Base-by-base conservation (phyloP, 768 basidiomycete genomes). In the Lactarius quietus region DNA sequence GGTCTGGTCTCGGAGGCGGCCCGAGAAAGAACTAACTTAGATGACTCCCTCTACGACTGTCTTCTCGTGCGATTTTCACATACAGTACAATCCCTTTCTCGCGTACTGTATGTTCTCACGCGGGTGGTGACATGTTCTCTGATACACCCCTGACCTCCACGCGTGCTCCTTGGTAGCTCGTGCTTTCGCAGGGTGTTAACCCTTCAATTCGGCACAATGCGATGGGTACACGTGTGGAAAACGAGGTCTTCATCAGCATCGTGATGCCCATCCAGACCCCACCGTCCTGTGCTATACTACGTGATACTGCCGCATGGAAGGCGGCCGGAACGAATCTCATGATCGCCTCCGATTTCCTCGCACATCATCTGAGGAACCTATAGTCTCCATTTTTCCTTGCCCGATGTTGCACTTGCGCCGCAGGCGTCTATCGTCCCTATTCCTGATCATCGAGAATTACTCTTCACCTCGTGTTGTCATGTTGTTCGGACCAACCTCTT, bases 211-310 rank as follows among this genome's bases (percentile, higher is more conserved):
- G 28, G 53, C 28, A 54, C 31, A 54, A 54, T 12, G 53, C 28
- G 31, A 55, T 55, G 31, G 54, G 29, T 29, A n/a, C 54, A 35
- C 31, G 54, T 55, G 56, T 57, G 14, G 56, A 36, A 23, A 57
- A 57, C 56, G 35, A 36, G 54, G 28, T 55, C 35, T 33, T 23
- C 33, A 56, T 56, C 53, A 56, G 10, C 35, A 7, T 53, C 36
- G 8, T 35, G 28, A 0, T 55, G 26, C 15, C 26, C 26, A 18
- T 15, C 52, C 10, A 18, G 15, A 18, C n/a, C 18, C n/a, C 43
- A 45, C 15, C n/a, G 26, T 52, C 18, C 52, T 53, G 26, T 18
- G 52, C 52, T 15, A 29, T 53, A n/a, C 29, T 17, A 53, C 52
- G 17, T 31, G 23, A 51, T n/a, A n/a, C n/a, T n/a, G 20, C 45